Base-by-base conservation (phyloP, 2,329 filamentous ascomycete species). In the Passalora sequoiae region DNA sequence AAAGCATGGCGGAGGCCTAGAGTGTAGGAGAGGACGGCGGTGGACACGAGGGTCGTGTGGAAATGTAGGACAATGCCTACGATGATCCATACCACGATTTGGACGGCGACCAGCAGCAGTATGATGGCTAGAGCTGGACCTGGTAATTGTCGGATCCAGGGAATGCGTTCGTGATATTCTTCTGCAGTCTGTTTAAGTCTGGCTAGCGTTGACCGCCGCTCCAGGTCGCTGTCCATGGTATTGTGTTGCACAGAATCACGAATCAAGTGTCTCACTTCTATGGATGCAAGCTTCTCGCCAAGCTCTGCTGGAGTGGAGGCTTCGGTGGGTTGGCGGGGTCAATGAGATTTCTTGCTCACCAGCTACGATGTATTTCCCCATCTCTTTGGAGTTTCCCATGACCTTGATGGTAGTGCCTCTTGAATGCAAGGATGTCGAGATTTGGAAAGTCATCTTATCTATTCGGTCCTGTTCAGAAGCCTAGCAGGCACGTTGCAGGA, bases 1-100 rank as follows among this genome's bases (percentile, higher is more conserved):
- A 97, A 79, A n/a, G 91, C 91, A 71, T 97, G 91, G 30, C 91
- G 84, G 9, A 97, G 76, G 2, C 91, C 91, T 8, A 97, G 77
- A 0, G 87, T 87, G 65, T 94, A 97, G 19, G 89, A 83, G 1
- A 97, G 77, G 2, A 89, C 81, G 1, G 89, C 87, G 2, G 89
- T 83, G 2, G 85, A 85, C 38, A 89, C 79, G 50, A 96, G 76
- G 0, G 74, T 69, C 33, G 56, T 50, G 51, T 68, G 61, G 42
- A 62, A 67, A 52, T 61, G 59, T 43, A 81, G 57, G 3, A 82
- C 72, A 49, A 81, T 70, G 7, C 71, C 78, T 7, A 74, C 73
- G 16, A 71, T 74, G 37, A 73, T 67, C 79, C 79, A 83, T 6
- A 78, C 75, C 2, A 77, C 40, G 3, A 75, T 55, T 59, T 83